Evolutionary conservation across 352 stramenopile species (phyloP).

Genomic region (Phytophthora pluvialis): DNA sequence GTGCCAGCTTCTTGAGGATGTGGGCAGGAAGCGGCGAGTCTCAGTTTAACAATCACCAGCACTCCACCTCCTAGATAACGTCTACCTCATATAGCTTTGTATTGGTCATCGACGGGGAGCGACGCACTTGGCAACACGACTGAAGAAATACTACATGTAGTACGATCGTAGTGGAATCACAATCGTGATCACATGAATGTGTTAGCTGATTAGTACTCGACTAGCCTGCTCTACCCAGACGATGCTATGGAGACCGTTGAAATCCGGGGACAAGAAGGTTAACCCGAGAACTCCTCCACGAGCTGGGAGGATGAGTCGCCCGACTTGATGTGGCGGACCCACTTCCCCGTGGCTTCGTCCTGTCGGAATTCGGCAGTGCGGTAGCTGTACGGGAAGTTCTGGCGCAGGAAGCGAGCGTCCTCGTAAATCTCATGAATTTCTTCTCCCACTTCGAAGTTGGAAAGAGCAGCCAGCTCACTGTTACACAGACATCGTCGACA

Average conservation of each 20-base stretch:
- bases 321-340: slow-evolving; percentile 45
- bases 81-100: not conserved
- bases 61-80: not conserved
- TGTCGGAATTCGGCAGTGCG: slow-evolving; percentile 61
- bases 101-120: no score
- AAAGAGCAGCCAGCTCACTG: slow-evolving; percentile 50
- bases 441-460: slow-evolving; percentile 46
- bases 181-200: no score
- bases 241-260: not conserved
- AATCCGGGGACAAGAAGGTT: not conserved
- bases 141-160: no score
- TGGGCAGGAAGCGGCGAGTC: slow-evolving; percentile 81
- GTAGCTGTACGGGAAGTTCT: slow-evolving; percentile 70
- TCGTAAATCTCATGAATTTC: slow-evolving; percentile 73
- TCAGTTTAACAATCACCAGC: slow-evolving; percentile 61
- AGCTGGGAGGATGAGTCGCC: slow-evolving; percentile 30
- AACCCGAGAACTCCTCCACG: slow-evolving; percentile 37
- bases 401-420: slow-evolving; percentile 60
- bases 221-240: no score
- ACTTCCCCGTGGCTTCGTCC: slow-evolving; percentile 49
- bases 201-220: no score
- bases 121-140: no score
- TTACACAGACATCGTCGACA: not conserved
- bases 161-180: not conserved
- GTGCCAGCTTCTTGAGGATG: slow-evolving; percentile 76